Evolutionary conservation across 176 grass and related monocot genomes (phyloP).

Genomic region (Raddia distichophylla): DNA sequence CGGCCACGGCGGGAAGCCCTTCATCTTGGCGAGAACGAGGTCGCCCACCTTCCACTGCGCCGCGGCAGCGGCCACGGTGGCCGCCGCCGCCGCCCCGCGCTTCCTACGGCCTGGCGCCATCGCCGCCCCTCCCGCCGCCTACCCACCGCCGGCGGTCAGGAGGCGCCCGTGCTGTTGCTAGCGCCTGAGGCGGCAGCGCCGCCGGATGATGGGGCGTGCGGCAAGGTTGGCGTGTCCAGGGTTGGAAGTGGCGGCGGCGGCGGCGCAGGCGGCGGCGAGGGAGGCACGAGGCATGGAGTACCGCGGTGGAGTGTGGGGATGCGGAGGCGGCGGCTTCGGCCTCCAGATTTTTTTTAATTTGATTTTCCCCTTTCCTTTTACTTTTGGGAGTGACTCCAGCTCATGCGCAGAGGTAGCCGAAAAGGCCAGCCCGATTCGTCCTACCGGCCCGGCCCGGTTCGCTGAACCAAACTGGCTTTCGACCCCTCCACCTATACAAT

Average conservation of each 20-base stretch:
- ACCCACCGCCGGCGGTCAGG: constrained; percentile 22
- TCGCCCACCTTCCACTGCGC: constrained; percentile 96
- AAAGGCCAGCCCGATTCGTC: too few relatives aligned
- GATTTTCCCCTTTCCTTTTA: constrained; percentile 36
- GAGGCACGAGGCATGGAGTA: constrained; percentile 40
- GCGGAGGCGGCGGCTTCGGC: constrained; percentile 34
- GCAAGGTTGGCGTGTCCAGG: background rate
- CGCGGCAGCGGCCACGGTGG: constrained; percentile 60
- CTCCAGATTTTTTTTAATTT: constrained; percentile 45
- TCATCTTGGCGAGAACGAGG: constrained; percentile 99
- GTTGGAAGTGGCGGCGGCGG: constrained; percentile 17
- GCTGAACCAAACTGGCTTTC: too few relatives aligned
- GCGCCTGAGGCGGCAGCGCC: constrained; percentile 31
- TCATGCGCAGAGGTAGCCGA: too few relatives aligned
- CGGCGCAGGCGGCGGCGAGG: constrained; percentile 22
- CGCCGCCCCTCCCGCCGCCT: constrained; percentile 47
- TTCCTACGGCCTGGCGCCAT: constrained; percentile 81
- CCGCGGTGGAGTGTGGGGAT: constrained; percentile 31
- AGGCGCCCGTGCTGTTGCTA: constrained; percentile 21
- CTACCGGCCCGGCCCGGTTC: too few relatives aligned
- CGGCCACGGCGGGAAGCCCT: constrained; percentile 95
- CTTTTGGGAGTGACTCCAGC: background rate
- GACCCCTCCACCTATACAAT: too few relatives aligned
- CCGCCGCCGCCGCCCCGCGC: constrained; percentile 49
- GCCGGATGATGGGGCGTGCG: constrained; percentile 2